A percentile compares a stretch with the other conserved stretches of the same genome.
Conservation (phyloP, 1,139 yeast genomes). For the Diutina scorzettiae region DNA sequence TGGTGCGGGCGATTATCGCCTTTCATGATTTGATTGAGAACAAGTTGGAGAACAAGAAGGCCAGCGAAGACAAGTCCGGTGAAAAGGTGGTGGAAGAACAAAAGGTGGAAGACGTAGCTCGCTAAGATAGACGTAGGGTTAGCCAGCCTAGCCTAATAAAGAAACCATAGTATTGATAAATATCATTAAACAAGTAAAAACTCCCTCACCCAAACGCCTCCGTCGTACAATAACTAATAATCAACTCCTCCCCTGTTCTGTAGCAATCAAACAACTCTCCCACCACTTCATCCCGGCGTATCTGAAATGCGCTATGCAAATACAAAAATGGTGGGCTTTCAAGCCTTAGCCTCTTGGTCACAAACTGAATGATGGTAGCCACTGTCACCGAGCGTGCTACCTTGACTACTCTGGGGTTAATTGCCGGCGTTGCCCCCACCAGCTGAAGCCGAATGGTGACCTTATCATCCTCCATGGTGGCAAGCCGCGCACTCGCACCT, state of each 20-base stretch:
- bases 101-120: neutral
- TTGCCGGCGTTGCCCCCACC: constrained; percentile 43
- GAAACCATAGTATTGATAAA: too few species aligned
- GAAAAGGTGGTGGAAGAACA: neutral
- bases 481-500: neutral
- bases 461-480: constrained; percentile 13
- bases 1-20: constrained; percentile 90
- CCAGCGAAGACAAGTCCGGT: neutral
- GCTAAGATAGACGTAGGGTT: too few species aligned
- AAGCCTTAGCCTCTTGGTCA: constrained; percentile 28
- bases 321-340: constrained; percentile 23
- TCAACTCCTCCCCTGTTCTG: constrained; percentile 36
- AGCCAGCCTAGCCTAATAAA: too few species aligned
- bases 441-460: constrained; percentile 42
- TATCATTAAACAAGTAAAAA: too few species aligned
- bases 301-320: constrained; percentile 48
- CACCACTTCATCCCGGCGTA: constrained; percentile 44
- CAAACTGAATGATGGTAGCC: constrained; percentile 31
- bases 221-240: constrained; percentile 41
- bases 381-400: constrained; percentile 36
- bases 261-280: constrained; percentile 36
- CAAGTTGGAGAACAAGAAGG: constrained; percentile 69
- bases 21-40: constrained; percentile 95
- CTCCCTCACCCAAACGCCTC: constrained; percentile 46
- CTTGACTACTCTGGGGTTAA: constrained; percentile 38